Evolutionary conservation across 441 rosid genomes (phyloP), one percentile per base, ranked within the genome.

Genomic region (Croton setiger): DNA sequence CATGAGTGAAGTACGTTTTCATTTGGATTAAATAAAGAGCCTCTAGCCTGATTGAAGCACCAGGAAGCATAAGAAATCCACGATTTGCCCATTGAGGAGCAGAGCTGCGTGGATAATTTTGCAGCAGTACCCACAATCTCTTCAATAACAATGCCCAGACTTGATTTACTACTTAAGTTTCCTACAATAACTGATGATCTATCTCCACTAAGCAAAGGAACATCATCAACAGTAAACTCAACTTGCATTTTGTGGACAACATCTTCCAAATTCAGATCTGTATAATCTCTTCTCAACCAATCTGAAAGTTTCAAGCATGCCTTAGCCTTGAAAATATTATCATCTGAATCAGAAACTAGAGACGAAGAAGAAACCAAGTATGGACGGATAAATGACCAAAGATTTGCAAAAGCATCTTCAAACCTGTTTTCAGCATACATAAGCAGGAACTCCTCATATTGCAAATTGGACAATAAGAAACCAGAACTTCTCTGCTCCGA

Each of bases 41-140:
- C 83, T 73, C 72, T 85, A 54, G 96, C 99, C 79, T 89, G 98
- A 83, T 55, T 77, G 75, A 89, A 95, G 82, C 99, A 95, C 99
- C 99, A 95, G 67, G 93, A 81, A 57, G 92, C 98, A 83, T 95
- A 95, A 63, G 93, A 89, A 83, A 95, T 90, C 99, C 99, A 95
- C 67, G 99, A 83, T 83, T 92, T 95, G 37, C 91, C 98, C 99
- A 95, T 88, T 64, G 75, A 77, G 66, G 99, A 80, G 79, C 98
- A 90, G 75, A 95, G 93, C 79, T 79, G 87, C 60, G 99, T 90
- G 58, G 99, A 92, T 70, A 87, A 86, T 80, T 92, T 95, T 67
- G 89, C 79, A 73, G 83, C 85, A 39, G 88, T 88, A 56, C 99
- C 96, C 57, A 87, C 85, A 66, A 95, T 79, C 81, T 90, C 97